phyloP scores from a whole-genome alignment of 2,329 filamentous ascomycete genomes.

The Xylariaceae sp. region DNA sequence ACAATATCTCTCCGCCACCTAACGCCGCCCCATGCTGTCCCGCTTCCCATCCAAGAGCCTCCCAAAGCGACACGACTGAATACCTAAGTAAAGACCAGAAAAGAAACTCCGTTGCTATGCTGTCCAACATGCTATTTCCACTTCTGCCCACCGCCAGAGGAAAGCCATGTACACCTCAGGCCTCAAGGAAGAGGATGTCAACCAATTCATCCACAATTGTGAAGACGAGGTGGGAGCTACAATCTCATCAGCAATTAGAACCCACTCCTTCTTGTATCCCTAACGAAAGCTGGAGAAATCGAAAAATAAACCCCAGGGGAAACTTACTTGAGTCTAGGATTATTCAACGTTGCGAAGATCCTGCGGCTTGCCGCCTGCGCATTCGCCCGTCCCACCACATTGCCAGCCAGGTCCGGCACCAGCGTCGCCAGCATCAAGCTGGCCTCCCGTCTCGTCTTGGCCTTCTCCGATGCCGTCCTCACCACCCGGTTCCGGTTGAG shows the following conservation, averaged over 20 bases:
- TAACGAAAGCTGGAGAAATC: too few species aligned
- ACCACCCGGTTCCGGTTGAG: conserved; percentile 46
- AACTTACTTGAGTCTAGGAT: conserved; percentile 79
- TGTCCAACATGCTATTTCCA: conserved; percentile 8
- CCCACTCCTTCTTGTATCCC: not conserved
- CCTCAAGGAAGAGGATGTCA: conserved; percentile 57
- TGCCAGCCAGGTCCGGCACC: conserved; percentile 84
- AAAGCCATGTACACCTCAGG: conserved; percentile 13
- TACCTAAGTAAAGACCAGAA: too few species aligned
- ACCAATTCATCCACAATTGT: conserved; percentile 69
- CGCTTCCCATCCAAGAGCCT: too few species aligned
- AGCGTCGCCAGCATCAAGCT: conserved; percentile 84
- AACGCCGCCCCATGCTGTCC: too few species aligned
- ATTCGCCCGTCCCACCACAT: conserved; percentile 88
- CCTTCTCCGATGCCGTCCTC: conserved; percentile 69
- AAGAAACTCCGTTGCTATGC: conserved; percentile 13
- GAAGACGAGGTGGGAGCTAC: conserved; percentile 65
- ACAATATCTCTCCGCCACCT: too few species aligned
- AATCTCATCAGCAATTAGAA: conserved; percentile 20
- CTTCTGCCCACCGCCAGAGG: not conserved
- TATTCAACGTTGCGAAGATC: conserved; percentile 88
- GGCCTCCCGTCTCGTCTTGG: conserved; percentile 78
- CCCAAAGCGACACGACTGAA: too few species aligned
- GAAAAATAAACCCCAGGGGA: not conserved
- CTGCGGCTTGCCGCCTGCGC: conserved; percentile 85